These are phyloP conservation scores for Tylopilus sp. DNA, from an alignment of 1,284 basidiomycete genomes.

Conservation along the genomic window DNA sequence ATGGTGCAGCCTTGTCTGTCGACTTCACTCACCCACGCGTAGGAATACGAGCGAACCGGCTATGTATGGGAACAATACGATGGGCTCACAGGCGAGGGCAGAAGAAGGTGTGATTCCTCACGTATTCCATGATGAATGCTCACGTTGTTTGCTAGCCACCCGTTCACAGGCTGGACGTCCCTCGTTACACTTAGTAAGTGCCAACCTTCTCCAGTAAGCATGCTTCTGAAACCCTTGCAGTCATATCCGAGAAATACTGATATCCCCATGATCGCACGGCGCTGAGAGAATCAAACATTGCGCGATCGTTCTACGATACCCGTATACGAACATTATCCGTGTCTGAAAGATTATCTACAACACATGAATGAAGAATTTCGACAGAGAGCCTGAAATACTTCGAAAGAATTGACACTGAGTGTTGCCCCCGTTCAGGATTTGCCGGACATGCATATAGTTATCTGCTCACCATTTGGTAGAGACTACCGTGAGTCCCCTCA, in stretches of 20 bases:
- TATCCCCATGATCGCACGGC: background rate
- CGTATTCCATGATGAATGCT: conserved; percentile 5
- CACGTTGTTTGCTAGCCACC: conserved; percentile 56
- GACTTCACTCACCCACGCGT: conserved; percentile 17
- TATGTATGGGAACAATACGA: conserved; percentile 98
- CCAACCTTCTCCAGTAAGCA: conserved; percentile 13
- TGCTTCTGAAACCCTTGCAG: conserved; percentile 31
- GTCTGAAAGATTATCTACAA: too few species aligned
- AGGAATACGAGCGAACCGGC: conserved; percentile 90
- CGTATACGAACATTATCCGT: background rate
- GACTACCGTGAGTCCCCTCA: too few species aligned
- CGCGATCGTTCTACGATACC: background rate
- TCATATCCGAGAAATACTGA: conserved; percentile 58
- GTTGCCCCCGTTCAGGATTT: too few species aligned
- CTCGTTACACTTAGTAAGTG: conserved; percentile 71
- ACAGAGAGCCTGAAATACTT: too few species aligned
- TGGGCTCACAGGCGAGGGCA: conserved; percentile 75
- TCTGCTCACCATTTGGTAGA: too few species aligned
- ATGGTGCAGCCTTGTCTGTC: background rate
- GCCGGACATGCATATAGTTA: too few species aligned
- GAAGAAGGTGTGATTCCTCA: conserved; percentile 58
- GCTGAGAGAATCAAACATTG: background rate
- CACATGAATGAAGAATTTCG: too few species aligned
- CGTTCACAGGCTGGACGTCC: conserved; percentile 93
- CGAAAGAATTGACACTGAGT: too few species aligned